Conservation (phyloP, 345 rosid genomes). For the Geranium brycei region DNA sequence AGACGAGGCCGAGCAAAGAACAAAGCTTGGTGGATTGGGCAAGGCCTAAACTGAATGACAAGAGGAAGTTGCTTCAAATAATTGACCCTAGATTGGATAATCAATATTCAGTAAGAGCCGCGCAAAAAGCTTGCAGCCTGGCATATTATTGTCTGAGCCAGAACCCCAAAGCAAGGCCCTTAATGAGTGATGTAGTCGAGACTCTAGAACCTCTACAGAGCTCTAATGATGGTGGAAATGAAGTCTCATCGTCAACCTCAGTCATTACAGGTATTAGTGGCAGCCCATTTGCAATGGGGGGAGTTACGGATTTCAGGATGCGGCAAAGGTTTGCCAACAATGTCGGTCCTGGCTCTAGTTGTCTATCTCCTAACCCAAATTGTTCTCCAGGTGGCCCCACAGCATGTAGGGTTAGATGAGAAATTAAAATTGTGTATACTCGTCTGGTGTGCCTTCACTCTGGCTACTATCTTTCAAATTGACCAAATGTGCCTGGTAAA, state of each 20-base stretch:
- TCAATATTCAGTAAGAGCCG: slow-evolving; percentile 84
- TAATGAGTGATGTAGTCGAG: slow-evolving; percentile 16
- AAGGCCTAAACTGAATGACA: slow-evolving; percentile 86
- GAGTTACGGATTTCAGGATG: slow-evolving; percentile 46
- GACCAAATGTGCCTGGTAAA: slow-evolving; percentile 9
- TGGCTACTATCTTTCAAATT: slow-evolving; percentile 11
- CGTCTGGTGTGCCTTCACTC: slow-evolving; percentile 27
- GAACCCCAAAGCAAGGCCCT: slow-evolving; percentile 93
- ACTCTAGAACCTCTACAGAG: slow-evolving; percentile 84
- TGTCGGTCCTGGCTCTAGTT: slow-evolving; percentile 63
- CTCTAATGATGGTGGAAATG: slow-evolving; percentile 27
- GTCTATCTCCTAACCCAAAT: slow-evolving; percentile 67
- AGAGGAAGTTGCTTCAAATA: slow-evolving; percentile 75
- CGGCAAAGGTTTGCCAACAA: slow-evolving; percentile 48
- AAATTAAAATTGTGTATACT: slow-evolving; percentile 17
- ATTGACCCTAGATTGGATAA: slow-evolving; percentile 82
- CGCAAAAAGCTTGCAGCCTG: slow-evolving; percentile 90
- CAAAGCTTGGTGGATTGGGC: slow-evolving; percentile 99
- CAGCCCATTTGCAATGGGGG: slow-evolving; percentile 55
- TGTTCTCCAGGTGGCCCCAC: slow-evolving; percentile 69
- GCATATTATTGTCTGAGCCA: slow-evolving; percentile 90
- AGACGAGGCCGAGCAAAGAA: slow-evolving; percentile 87
- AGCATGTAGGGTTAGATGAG: slow-evolving; percentile 76
- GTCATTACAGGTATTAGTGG: slow-evolving; percentile 18
- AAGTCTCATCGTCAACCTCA: slow-evolving; percentile 31